These are phyloP conservation scores for Brassica napus DNA, from an alignment of 345 rosid genomes.

Conservation along the genomic window Da-Ae NC_063434.1:1776501-1777000, in stretches of 20 bases:
- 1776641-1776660: not conserved
- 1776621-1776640: not conserved
- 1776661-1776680: not conserved
- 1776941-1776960: constrained; percentile 5
- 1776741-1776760: not conserved
- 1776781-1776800: not conserved
- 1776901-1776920: not conserved
- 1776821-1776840: not conserved
- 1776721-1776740: not conserved
- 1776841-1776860: constrained; percentile 14
- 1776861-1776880: constrained; percentile 11
- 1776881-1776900: constrained; percentile 10
- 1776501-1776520: not conserved
- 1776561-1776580: not conserved
- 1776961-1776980: constrained; percentile 6
- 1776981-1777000: constrained; percentile 15
- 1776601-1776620: not conserved
- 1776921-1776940: not conserved
- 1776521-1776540: constrained; percentile 3
- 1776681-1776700: not conserved
- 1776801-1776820: not conserved
- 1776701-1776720: not conserved
- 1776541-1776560: not conserved
- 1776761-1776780: not conserved
- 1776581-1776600: not conserved